Evolutionary conservation across 129 eudicot genomes (phyloP), one percentile per base, ranked within the genome.

Genomic region (Arctium lappa): DNA sequence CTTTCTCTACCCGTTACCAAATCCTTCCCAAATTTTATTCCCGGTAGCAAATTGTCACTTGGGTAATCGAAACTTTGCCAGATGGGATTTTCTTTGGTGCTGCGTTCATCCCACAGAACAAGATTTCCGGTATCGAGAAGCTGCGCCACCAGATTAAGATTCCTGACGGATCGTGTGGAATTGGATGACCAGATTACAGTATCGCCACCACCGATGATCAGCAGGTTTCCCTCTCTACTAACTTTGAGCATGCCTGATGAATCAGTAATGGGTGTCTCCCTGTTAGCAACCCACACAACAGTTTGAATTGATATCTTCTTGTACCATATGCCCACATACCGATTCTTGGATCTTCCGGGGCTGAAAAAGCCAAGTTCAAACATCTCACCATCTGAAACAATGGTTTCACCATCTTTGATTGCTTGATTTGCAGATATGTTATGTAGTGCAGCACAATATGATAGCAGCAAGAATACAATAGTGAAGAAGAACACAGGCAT

Each of bases 21-120:
- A 39, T 86, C 78, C 87, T 76, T 77, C 42, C 89, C 87, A 0
- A 86, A 6, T 53, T 83, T 86, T 69, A 78, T 79, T 38, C 81
- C 86, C 6, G 84, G 81, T 8, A 86, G 46, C 11, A 34, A 11
- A 10, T 42, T 72, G 76, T 86, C 84, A 29, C 69, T 50, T 0
- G 78, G 84, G 79, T 82, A 32, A 68, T 83, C 87, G 73, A 82
- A 86, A 68, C 89, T 86, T 74, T 86, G 83, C 89, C 89, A 86
- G 18, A 82, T 37, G 11, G 11, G 34, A 81, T 29, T 31, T 9
- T 22, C 68, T 60, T 60, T 60, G 29, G 68, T 60, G 68, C 68
- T 18, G n/a, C 8, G 75, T 8, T 69, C 8, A 27, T 73, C 39
- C 74, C 69, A 22, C 6, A 84, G 11, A 33, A 79, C 50, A 63